Base-by-base conservation (phyloP, 2,329 filamentous ascomycete species). In the Aspergillus candidus region DNA sequence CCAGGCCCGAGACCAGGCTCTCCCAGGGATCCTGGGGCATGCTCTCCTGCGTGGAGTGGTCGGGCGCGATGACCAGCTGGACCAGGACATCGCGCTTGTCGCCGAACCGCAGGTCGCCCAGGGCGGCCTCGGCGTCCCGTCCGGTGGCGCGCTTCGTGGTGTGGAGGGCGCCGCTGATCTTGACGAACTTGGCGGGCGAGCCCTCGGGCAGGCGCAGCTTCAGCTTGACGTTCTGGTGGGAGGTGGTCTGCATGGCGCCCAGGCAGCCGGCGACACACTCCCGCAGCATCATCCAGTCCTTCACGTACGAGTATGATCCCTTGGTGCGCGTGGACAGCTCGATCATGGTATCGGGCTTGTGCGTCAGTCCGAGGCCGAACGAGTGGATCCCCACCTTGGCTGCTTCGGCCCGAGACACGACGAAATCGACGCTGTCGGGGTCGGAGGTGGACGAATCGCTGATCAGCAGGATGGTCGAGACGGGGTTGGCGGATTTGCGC, bases 251-350 rank as follows among this genome's bases (percentile, higher is more conserved):
- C 62, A 97, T 78, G 11, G 88, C 83, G 37, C 93, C 93, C 22
- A 98, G 73, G 59, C 91, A 97, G 35, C 93, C 93, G 17, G 90
- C 93, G 35, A 96, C 77, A 64, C 93, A 97, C 66, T 98, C 93
- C 22, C 93, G 84, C 31, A 98, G 78, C 91, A 97, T 98, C 91
- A 97, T 97, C 93, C 93, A 98, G 66, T 98, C 93, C 70, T 97
- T 98, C 55, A 98, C 90, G 59, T 97, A 98, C 1, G 89, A 94
- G 62, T 97, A 98, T 1, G 89, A 94, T 4, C 90, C 93, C 71
- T 97, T 98, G 3, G 93, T 98, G 48, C 89, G 80, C 6, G 87
- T 93, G 1, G 93, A 97, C 11, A 98, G 74, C 68, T 97, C 91
- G 51, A 98, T 95, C 89, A 98, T 94, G 1, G 90, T 96, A 62